phyloP scores from a whole-genome alignment of 2,329 filamentous ascomycete genomes.

The Grosmannia huntii region DNA sequence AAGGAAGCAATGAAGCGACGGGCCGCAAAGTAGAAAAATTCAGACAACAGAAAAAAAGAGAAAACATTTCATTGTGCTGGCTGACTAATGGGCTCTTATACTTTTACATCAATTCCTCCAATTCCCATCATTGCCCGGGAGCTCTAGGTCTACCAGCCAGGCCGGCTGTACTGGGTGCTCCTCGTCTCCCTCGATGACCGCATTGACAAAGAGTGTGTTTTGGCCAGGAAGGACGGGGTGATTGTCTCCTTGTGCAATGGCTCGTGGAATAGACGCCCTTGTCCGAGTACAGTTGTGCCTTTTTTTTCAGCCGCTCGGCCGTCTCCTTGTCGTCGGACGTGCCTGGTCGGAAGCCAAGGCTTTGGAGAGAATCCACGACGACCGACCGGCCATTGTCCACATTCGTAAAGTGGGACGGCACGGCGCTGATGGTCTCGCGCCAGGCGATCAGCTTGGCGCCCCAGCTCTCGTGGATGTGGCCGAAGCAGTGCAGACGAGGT shows the following conservation, averaged over 20 bases:
- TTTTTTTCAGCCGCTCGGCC: not conserved
- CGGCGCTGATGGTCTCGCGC: conserved; percentile 19
- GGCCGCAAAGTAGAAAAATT: not conserved
- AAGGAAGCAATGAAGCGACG: not conserved
- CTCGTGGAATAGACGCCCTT: not conserved
- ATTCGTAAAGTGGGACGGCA: conserved; percentile 30
- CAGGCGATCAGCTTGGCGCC: conserved; percentile 41
- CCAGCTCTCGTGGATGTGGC: conserved; percentile 48
- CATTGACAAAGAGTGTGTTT: conserved; percentile 44
- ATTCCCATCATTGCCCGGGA: no score
- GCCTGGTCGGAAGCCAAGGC: conserved; percentile 6
- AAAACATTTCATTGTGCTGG: not conserved
- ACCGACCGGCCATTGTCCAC: conserved; percentile 32
- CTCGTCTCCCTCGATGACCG: conserved; percentile 27
- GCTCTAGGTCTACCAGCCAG: not conserved
- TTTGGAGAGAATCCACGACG: conserved; percentile 20
- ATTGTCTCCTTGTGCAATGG: not conserved
- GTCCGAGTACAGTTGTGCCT: not conserved
- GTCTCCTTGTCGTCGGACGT: not conserved
- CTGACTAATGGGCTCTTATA: no score
- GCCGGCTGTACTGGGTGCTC: not conserved
- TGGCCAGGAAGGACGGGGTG: conserved; percentile 18
- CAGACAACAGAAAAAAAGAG: not conserved
- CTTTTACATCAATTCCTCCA: no score
- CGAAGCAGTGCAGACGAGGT: conserved; percentile 41